Conservation (phyloP, 176 grass and related monocot genomes). For the Pontederia crassipes region DNA sequence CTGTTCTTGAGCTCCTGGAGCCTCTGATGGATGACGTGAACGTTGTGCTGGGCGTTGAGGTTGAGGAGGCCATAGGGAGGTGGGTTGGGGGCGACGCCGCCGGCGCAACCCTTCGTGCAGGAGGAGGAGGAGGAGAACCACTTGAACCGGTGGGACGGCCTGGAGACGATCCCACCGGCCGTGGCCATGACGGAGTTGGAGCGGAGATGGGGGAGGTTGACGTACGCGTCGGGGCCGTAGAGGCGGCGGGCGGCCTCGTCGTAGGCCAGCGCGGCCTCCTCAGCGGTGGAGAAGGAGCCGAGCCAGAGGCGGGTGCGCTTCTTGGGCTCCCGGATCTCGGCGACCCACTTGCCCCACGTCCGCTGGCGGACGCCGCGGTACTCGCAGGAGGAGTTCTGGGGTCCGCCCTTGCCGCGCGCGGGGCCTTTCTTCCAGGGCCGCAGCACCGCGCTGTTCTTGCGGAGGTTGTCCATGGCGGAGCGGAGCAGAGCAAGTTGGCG, state of each 20-base stretch:
- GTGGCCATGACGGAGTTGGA: neutral
- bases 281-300: conserved; percentile 79
- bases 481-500: neutral
- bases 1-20: conserved; percentile 75
- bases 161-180: conserved; percentile 1
- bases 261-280: conserved; percentile 85
- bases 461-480: conserved; percentile 41
- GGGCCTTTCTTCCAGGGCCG: conserved; percentile 96
- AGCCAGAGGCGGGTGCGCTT: conserved; percentile 71
- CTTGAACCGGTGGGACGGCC: conserved; percentile 49
- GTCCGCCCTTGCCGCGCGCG: conserved; percentile 57
- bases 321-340: conserved; percentile 84
- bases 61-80: conserved; percentile 85
- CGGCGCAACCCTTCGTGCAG: neutral
- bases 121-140: conserved; percentile 58
- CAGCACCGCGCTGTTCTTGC: conserved; percentile 21
- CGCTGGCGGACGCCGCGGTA: conserved; percentile 77
- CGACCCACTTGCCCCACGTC: conserved; percentile 88
- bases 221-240: conserved; percentile 85
- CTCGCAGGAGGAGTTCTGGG: conserved; percentile 70
- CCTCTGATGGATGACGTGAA: conserved; percentile 95
- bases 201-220: conserved; percentile 95
- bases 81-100: conserved; percentile 4
- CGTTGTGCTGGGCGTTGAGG: conserved; percentile 98
- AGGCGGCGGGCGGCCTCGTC: conserved; percentile 81